Base-by-base conservation (phyloP, 163 green algal genomes). In the Scenedesmus sp. region DNA sequence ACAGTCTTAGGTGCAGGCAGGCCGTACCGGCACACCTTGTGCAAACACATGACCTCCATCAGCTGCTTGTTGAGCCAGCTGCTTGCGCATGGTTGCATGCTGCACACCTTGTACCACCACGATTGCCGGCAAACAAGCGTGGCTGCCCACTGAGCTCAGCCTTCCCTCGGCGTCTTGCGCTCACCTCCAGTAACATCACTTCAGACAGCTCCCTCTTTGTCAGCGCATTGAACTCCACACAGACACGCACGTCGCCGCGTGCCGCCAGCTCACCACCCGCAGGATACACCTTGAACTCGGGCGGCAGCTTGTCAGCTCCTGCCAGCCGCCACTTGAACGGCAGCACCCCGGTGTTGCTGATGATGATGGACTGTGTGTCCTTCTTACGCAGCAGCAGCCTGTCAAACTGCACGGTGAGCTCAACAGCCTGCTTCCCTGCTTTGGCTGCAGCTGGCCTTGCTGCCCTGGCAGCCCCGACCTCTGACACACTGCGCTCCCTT, bases 321-420 rank as follows among this genome's bases (percentile, higher is more conserved):
- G 91, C 88, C 33, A 98, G 92, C 37, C 90, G 93, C 96, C 96
- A 97, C 92, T 96, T 96, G 90, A 96, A 91, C 22, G 96, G 96
- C 83, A 98, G 92, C 89, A 97, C 90, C 4, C 94, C 94, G 26
- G 86, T 91, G 91, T 96, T 96, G 85, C 82, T 94, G 79, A 98
- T 94, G 56, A 90, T 93, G 87, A 98, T 94, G 68, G 53, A 89
- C 81, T 95, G 92, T 40, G 87, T 68, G 68, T 97, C 94, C 37
- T 85, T 93, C 85, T 96, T 95, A 87, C 88, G 92, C 30, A 96
- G 68, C 59, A 98, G 93, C 87, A 98, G 90, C 26, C 95, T 92
- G 76, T 97, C 94, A 94, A 98, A 98, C 76, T 92, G 80, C 10
- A 89, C 51, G 13, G 37, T 68, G 33, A 86, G 68, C 42, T 91